Percentiles rank a stretch among this genome's conserved stretches.
phyloP scores from a whole-genome alignment of 345 rosid genomes.

The Murraya paniculata region DNA sequence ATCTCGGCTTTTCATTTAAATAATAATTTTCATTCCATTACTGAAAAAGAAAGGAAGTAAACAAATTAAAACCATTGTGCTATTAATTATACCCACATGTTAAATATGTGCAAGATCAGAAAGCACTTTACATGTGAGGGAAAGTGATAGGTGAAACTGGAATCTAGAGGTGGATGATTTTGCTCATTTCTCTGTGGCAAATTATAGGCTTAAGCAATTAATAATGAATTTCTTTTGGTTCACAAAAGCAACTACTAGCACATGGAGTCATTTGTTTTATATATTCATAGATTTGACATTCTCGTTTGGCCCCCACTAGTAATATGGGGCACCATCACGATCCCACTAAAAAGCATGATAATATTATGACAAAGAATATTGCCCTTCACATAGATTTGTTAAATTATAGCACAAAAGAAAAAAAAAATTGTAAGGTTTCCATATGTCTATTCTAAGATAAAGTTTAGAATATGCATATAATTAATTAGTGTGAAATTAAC shows the following conservation, averaged over 20 bases:
- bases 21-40: neutral
- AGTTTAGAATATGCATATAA: too few species aligned
- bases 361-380: neutral
- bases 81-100: slow-evolving; percentile 8
- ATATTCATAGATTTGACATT: neutral
- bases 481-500: too few species aligned
- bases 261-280: neutral
- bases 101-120: neutral
- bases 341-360: neutral
- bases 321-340: slow-evolving; percentile 1
- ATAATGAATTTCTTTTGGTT: neutral
- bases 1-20: neutral
- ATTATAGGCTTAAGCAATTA: neutral
- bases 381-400: neutral
- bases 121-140: neutral
- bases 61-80: neutral
- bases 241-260: neutral
- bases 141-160: neutral
- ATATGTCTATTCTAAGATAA: neutral
- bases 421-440: neutral
- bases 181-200: neutral
- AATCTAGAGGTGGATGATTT: neutral
- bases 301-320: neutral
- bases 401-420: too few species aligned
- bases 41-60: neutral